These are phyloP conservation scores for Phaeodactylum tricornutum DNA, from an alignment of 108 stramenopile species.

Conservation along the genomic window DNA sequence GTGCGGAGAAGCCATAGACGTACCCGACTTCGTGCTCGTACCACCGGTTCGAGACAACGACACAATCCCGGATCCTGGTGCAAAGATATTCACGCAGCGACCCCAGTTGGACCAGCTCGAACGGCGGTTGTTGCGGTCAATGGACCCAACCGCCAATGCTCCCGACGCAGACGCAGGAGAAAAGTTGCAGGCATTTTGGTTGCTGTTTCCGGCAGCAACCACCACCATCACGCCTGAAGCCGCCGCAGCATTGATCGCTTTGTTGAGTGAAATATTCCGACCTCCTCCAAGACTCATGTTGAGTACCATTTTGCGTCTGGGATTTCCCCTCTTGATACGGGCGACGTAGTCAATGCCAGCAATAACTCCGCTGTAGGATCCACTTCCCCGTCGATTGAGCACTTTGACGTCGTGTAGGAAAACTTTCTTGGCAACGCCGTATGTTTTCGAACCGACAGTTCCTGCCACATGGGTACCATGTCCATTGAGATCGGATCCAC, in stretches of 20 bases:
- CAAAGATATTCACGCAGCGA: slow-evolving; percentile 26
- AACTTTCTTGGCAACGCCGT: slow-evolving; percentile 5
- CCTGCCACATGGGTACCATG: slow-evolving; percentile 10
- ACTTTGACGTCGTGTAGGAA: neutral
- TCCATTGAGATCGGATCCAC: no score
- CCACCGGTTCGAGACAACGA: no score
- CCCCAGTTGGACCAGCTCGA: slow-evolving; percentile 5
- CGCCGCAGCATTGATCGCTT: slow-evolving; percentile 8
- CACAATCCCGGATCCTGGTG: slow-evolving; percentile 34
- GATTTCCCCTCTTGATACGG: neutral
- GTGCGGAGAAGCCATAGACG: slow-evolving; percentile 57
- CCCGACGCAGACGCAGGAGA: slow-evolving; percentile 37
- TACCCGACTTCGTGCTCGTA: slow-evolving; percentile 26
- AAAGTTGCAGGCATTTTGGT: slow-evolving; percentile 8
- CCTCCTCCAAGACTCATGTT: slow-evolving; percentile 38
- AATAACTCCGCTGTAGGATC: neutral
- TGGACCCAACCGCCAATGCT: slow-evolving; percentile 36
- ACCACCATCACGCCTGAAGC: slow-evolving; percentile 36
- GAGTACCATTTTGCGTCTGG: slow-evolving; percentile 27
- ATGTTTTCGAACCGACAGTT: neutral
- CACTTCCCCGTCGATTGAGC: neutral
- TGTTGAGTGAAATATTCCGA: neutral
- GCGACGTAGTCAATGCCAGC: neutral
- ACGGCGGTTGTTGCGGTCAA: slow-evolving; percentile 1
- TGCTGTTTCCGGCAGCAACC: slow-evolving; percentile 54